Evolutionary conservation across 495 filamentous ascomycete species (phyloP), one percentile per base, ranked within the genome.

Genomic region (Penicillium coprophilum): DNA sequence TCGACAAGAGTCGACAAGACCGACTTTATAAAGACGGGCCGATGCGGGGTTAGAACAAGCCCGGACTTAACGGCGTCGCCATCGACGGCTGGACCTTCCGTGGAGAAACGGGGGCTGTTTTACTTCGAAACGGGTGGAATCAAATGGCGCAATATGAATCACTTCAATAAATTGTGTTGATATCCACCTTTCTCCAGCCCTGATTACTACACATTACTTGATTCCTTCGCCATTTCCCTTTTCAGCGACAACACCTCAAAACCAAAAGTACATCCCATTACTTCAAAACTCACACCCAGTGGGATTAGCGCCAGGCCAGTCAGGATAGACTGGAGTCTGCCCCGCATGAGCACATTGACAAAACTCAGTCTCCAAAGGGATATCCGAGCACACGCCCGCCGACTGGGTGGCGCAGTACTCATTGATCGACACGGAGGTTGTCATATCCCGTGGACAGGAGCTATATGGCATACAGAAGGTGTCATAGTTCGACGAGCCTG

Each of bases 381-480:
- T 28, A 24, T 46, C 40, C 21, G 40, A 34, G 12, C 52, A 54
- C 0, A 32, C 52, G 20, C 28, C n/a, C 3, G 31, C 52, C 13
- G 41, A 13, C 41, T 44, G 30, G 0, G 52, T 54, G 15, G 52
- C 52, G n/a, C 52, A 54, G 52, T 54, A 54, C 30, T 34, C 32
- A 34, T 54, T 54, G 13, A 31, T 13, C 21, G 41, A 23, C 21
- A 32, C 19, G 4, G 41, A 46, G 15, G 52, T 54, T 1, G 30
- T 44, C 52, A 54, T 54, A 5, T 41, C 51, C 1, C 6, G 58
- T 19, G 63, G 63, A 47, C 65, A 68, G 12, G 38, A 61, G 28
- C 39, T 43, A 31, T 61, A 34, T 0, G 65, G 65, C 67, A 70
- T 70, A 44, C 67, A 70, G 62, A 62, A 70, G 2, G 52, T 66